Evolutionary conservation across 768 basidiomycete genomes (phyloP), one percentile per base, ranked within the genome.

Genomic region (Psilocybe subaeruginosa): DNA sequence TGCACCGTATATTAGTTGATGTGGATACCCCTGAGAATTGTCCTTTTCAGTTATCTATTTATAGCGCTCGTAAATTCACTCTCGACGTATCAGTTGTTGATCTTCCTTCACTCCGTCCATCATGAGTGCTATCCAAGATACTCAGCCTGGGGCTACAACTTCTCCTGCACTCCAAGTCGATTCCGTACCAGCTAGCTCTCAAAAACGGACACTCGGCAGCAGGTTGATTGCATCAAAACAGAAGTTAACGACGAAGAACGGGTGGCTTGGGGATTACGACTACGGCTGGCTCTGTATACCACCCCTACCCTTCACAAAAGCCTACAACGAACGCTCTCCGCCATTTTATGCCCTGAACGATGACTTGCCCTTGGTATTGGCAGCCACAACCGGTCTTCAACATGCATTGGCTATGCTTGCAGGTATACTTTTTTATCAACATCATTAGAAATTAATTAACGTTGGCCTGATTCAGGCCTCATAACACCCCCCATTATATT

Each of bases 401-500:
- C 90, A 91, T 68, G 83, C 88, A 1, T 82, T 92, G 8, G 90
- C 90, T 2, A 93, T 92, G 91, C 81, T 92, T 8, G 90, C 89
- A 6, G 91, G 89, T 3, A n/a, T 3, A 41, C 23, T 17, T 31
- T 12, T 9, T 5, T 31, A 17, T 8, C 7, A 0, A 30, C 7
- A 30, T 29, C 14, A 3, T 39, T 35, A 35, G 6, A 35, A 35
- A 17, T 39, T 49, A 9, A 53, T 2, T 23, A 23, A 23, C 23
- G 23, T 37, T 8, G 41, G 27, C 51, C 8, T 1, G 35, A 8
- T 11, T 47, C 8, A 62, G 61, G 61, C 12, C 76, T 92, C 31
- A 91, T 92, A 62, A 90, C 90, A 2, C 92, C 91, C 0, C 91
- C 92, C 1, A 92, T 92, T 64, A 89, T 92, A 61, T 87, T 93